Percentiles rank a stretch among this genome's conserved stretches.
These are phyloP conservation scores for Penicillium soppii DNA, from an alignment of 495 filamentous ascomycete genomes.

Conservation along the genomic window DNA sequence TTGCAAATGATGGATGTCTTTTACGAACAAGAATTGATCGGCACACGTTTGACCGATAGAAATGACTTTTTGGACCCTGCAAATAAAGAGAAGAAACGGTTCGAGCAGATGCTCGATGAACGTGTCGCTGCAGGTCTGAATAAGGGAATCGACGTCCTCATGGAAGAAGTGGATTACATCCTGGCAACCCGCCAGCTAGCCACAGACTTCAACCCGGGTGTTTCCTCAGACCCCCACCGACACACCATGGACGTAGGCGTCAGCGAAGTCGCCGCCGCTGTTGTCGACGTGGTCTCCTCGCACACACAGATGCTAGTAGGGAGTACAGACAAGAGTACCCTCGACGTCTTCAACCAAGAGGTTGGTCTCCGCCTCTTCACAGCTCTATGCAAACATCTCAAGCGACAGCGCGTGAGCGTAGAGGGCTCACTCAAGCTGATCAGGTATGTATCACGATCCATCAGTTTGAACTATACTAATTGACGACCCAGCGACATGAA, in stretches of 20 bases:
- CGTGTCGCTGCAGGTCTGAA: conserved; percentile 93
- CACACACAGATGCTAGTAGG: conserved; percentile 91
- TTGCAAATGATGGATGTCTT: conserved; percentile 99
- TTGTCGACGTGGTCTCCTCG: conserved; percentile 80
- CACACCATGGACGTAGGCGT: conserved; percentile 74
- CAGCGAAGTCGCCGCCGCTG: conserved; percentile 69
- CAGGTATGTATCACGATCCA: conserved; percentile 45
- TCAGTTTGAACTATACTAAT: conserved; percentile 7
- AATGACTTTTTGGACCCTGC: conserved; percentile 94
- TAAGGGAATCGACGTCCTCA: conserved; percentile 96
- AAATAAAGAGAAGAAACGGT: conserved; percentile 92
- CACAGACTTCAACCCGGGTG: conserved; percentile 85
- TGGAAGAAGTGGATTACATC: conserved; percentile 97
- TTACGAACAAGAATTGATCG: conserved; percentile 90
- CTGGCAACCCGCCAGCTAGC: conserved; percentile 84
- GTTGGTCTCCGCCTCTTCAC: conserved; percentile 90
- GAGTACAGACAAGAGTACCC: conserved; percentile 92
- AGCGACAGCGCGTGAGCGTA: conserved; percentile 87
- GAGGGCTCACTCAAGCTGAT: conserved; percentile 92
- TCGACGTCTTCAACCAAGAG: conserved; percentile 98
- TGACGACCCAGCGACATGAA: conserved; percentile 76
- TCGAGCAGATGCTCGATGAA: conserved; percentile 98
- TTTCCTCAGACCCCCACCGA: conserved; percentile 42
- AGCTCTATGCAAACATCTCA: conserved; percentile 92
- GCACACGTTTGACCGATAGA: conserved; percentile 77